These are phyloP conservation scores for Anisodus acutangulus DNA, from an alignment of 257 asterid species.

Conservation along the genomic window DNA sequence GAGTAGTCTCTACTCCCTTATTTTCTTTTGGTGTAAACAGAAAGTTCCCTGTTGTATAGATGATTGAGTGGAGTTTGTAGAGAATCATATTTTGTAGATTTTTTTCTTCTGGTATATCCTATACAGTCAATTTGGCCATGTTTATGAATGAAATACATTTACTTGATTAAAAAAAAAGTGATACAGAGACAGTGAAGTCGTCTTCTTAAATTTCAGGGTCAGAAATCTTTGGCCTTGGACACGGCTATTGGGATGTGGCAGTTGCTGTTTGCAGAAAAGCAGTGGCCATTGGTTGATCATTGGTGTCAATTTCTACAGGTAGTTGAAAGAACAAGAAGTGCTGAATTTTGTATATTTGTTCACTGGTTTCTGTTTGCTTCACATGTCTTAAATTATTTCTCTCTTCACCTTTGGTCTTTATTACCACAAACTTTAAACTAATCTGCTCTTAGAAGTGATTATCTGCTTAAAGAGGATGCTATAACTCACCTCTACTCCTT, in stretches of 20 bases:
- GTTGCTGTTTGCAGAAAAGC: constrained; percentile 85
- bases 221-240: constrained; percentile 95
- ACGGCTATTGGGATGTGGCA: constrained; percentile 99
- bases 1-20: too few species aligned
- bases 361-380: not conserved
- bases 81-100: too few species aligned
- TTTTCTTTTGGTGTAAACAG: too few species aligned
- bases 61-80: too few species aligned
- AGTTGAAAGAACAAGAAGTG: constrained; percentile 3
- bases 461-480: constrained; percentile 14
- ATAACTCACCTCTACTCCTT: constrained; percentile 16
- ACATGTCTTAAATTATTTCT: constrained; percentile 3
- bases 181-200: not conserved
- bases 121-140: too few species aligned
- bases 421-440: constrained; percentile 4
- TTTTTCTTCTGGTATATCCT: too few species aligned
- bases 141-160: too few species aligned
- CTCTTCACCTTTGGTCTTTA: constrained; percentile 2
- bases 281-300: constrained; percentile 92
- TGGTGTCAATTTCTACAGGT: constrained; percentile 99
- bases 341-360: not conserved
- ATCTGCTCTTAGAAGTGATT: constrained; percentile 3
- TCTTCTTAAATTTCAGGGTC: constrained; percentile 68
- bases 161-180: too few species aligned
- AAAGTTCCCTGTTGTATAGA: too few species aligned